Base-by-base conservation (phyloP, 1,284 basidiomycete species). In the Pseudomicrostroma phylloplanum region DNA sequence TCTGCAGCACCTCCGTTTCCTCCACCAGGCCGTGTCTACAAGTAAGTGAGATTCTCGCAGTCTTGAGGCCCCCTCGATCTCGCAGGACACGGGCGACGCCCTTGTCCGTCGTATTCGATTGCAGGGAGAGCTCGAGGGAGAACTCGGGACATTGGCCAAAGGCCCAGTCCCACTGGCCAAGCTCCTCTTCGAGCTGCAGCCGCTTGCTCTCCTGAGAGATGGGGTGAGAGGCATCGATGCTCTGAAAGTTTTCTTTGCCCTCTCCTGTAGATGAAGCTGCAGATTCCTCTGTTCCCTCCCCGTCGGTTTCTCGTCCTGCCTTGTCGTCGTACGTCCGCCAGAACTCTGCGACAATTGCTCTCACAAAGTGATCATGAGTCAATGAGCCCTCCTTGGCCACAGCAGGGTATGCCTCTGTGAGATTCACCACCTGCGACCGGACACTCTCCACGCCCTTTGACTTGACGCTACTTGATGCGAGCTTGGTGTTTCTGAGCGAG, bases 101-200 rank as follows among this genome's bases (percentile, higher is more conserved):
- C 51, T 17, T 25, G n/a, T 19, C 51, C 6, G 13, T 17, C 13
- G 51, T 19, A 13, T 6, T 6, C 17, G n/a, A 6, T 8, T 13
- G 17, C 51, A 23, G 19, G 8, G 15, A 17, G 13, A 54, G 25
- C 43, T 48, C 51, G 21, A 25, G 13, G 21, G 19, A 19, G 78
- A 98, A 97, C 76, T 94, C 89, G 58, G 94, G 94, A 0, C 92
- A 94, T 77, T 94, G 90, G 0, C 93, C 94, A 74, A 87, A 96
- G 39, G 86, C 83, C 92, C 93, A 97, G 23, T 89, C 85, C 94
- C 94, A 97, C 21, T 17, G 13, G 19, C 51, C 46, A 7, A 69
- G 40, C 62, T 69, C 61, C 36, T 57, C 57, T 48, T 68, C 62
- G 39, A 72, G 59, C 56, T 64, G 58, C 1, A 51, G 48, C 3